These are phyloP conservation scores for Amphirosellinia nigrospora DNA, from an alignment of 495 filamentous ascomycete species.

Conservation along the genomic window DNA sequence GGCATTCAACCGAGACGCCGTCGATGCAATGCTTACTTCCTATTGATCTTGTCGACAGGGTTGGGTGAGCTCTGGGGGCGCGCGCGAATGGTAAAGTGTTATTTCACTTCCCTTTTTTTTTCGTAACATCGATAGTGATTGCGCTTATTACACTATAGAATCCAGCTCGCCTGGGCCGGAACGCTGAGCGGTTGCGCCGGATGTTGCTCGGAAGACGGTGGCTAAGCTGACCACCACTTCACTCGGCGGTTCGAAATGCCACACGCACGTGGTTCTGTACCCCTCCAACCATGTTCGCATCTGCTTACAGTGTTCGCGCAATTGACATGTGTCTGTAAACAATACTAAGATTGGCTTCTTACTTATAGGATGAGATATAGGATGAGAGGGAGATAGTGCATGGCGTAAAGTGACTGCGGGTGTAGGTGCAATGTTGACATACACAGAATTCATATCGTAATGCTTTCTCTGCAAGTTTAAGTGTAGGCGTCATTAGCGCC, in stretches of 20 bases:
- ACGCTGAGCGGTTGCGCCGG: background rate
- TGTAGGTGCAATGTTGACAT: background rate
- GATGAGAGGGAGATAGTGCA: background rate
- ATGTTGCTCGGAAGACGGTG: background rate
- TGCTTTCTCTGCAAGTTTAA: background rate
- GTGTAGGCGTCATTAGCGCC: background rate
- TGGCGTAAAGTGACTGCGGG: background rate
- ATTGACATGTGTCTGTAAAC: background rate
- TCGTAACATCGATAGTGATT: background rate
- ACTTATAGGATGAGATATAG: background rate
- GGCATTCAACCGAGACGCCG: constrained; percentile 15
- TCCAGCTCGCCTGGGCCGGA: background rate
- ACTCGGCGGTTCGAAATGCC: constrained; percentile 11
- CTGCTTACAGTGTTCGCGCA: background rate
- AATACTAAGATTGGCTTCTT: background rate
- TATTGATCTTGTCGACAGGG: constrained; percentile 4
- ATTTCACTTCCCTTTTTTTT: constrained; percentile 6
- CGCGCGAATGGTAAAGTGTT: constrained; percentile 2
- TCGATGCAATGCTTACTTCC: constrained; percentile 12
- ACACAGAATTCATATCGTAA: background rate
- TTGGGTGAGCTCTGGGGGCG: background rate
- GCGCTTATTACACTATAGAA: constrained; percentile 10
- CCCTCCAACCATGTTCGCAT: background rate
- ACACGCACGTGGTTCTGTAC: constrained; percentile 19
- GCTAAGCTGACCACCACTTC: constrained; percentile 23